Percentiles rank a stretch among this genome's conserved stretches.
These are phyloP conservation scores for Rhododendron mucronatum DNA, from an alignment of 148 eudicot species.

Conservation along the genomic window DNA sequence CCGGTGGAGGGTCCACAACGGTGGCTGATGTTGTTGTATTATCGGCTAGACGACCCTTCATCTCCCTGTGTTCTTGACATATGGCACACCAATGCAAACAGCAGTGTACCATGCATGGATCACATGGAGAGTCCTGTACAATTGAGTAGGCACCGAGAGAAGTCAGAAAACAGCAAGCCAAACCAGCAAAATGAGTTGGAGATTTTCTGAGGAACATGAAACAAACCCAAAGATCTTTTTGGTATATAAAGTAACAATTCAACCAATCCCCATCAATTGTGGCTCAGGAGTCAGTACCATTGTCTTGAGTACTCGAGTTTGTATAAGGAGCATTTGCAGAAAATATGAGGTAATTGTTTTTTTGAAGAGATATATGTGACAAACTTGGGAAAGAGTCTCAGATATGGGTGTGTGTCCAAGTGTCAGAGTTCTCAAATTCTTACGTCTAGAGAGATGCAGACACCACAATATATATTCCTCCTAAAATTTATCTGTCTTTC, in stretches of 20 bases:
- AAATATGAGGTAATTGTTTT: background rate
- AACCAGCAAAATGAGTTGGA: background rate
- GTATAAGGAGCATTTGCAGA: background rate
- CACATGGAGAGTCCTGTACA: constrained; percentile 66
- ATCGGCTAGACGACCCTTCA: constrained; percentile 47
- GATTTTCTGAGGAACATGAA: background rate
- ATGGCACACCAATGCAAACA: constrained; percentile 85
- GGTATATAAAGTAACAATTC: background rate
- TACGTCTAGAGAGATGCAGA: background rate
- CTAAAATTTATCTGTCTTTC: too few species aligned
- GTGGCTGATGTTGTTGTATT: constrained; percentile 13
- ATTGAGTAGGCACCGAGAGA: background rate
- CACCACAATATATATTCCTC: background rate
- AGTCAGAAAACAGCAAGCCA: background rate
- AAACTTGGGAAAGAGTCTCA: background rate
- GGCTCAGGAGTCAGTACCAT: background rate
- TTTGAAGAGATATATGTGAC: background rate
- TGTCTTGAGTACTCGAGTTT: background rate
- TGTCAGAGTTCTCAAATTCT: background rate
- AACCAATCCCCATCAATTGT: too few species aligned
- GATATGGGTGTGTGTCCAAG: background rate
- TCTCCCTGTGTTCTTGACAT: constrained; percentile 82
- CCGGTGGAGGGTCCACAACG: constrained; percentile 47
- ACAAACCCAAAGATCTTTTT: background rate
- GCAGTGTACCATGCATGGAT: constrained; percentile 74